Base-by-base conservation (phyloP, 495 filamentous ascomycete species). In the Hypoxylon perforatum region DNA sequence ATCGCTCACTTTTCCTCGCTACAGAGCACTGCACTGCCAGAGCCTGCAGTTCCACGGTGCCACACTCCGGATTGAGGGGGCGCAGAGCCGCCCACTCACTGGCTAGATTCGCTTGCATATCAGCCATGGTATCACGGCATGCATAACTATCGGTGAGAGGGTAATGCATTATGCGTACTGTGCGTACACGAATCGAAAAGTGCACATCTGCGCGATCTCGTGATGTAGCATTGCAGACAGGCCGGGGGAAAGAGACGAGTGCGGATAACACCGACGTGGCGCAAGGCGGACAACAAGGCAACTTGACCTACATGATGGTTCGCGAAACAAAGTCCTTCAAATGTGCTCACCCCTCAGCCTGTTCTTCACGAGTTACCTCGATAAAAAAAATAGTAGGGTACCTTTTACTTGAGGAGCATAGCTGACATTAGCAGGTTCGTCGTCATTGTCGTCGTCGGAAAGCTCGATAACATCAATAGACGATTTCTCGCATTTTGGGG, bases 91-190 rank as follows among this genome's bases (percentile, higher is more conserved):
- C 21, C 17, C 17, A 9, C 11, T 18, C 1, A 44, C 8, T 57
- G 18, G 28, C 14, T 23, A 41, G 30, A 17, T 17, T 14, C 9
- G 1, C 21, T n/a, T 28, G 51, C 33, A 30, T 21, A 42, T 39
- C n/a, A 58, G 46, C 15, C 30, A 18, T 39, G 15, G 47, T 57
- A 39, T 64, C 61, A 56, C 45, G 14, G 45, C 53, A 42, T 64
- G n/a, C 39, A 59, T 18, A 41, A 35, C n/a, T 53, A 54, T 54
- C 62, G 62, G 62, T 59, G 54, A 59, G 48, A 47, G 25, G 21
- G 25, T 48, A 17, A 18, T 12, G 38, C 36, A 59, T 52, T 21
- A 22, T 12, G 41, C 25, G 14, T n/a, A 12, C 15, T 15, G 44
- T n/a, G n/a, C n/a, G 36, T 41, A 52, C n/a, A 21, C 35, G 21